Evolutionary conservation across 2,329 filamentous ascomycete species (phyloP).

Genomic region (Lachnellula hyalina): DNA sequence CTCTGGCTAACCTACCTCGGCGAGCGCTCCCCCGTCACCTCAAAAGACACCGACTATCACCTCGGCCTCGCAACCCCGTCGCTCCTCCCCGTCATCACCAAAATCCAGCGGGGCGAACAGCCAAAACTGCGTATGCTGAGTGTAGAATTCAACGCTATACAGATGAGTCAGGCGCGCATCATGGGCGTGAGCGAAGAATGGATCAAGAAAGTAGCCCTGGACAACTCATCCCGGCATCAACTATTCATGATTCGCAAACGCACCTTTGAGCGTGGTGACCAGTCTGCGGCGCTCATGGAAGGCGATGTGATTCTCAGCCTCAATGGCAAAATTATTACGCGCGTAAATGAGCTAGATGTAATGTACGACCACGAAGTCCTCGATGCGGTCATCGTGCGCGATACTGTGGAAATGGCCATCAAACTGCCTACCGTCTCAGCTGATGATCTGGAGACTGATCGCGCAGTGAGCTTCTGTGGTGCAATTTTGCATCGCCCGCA

Average conservation of each 20-base stretch:
- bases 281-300: constrained; percentile 68
- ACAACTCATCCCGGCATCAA: constrained; percentile 89
- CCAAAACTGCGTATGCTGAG: constrained; percentile 87
- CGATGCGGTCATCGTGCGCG: constrained; percentile 80
- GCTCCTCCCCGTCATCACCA: constrained; percentile 78
- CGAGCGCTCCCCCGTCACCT: constrained; percentile 70
- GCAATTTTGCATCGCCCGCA: constrained; percentile 90
- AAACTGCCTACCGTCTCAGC: constrained; percentile 81
- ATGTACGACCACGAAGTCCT: constrained; percentile 89
- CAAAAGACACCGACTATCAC: constrained; percentile 94
- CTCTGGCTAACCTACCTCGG: constrained; percentile 96
- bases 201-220: constrained; percentile 84
- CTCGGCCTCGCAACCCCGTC: constrained; percentile 86
- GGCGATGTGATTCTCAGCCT: constrained; percentile 89
- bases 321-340: constrained; percentile 87
- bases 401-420: constrained; percentile 72
- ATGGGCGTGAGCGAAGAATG: constrained; percentile 97
- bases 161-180: constrained; percentile 93
- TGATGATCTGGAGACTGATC: constrained; percentile 85
- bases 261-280: constrained; percentile 58
- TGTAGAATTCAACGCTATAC: constrained; percentile 89
- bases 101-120: constrained; percentile 73
- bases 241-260: constrained; percentile 98
- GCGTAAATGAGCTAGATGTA: constrained; percentile 85
- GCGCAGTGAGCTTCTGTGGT: constrained; percentile 90